These are phyloP conservation scores for Leucocoprinus sp. DNA, from an alignment of 768 basidiomycete genomes.

Conservation along the genomic window DNA sequence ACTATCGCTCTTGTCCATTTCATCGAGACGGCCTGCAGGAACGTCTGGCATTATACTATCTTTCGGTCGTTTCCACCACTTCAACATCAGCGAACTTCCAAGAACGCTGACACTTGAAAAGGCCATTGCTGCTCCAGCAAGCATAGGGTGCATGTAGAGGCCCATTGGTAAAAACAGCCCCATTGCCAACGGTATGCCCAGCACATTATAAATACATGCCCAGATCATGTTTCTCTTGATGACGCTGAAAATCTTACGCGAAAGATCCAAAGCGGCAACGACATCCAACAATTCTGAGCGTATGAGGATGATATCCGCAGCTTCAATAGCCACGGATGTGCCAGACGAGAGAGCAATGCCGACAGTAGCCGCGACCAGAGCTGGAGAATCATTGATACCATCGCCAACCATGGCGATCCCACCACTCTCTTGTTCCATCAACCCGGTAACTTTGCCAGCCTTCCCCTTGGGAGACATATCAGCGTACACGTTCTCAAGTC, in stretches of 20 bases:
- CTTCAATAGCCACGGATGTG: slow-evolving; percentile 95
- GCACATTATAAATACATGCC: slow-evolving; percentile 91
- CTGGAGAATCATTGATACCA: slow-evolving; percentile 98
- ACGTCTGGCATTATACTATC: slow-evolving; percentile 66
- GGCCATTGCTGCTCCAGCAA: slow-evolving; percentile 98
- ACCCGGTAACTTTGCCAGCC: slow-evolving; percentile 71
- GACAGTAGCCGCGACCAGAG: slow-evolving; percentile 90
- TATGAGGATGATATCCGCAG: slow-evolving; percentile 97
- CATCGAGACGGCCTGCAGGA: slow-evolving; percentile 20
- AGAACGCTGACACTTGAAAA: slow-evolving; percentile 96
- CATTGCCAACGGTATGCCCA: slow-evolving; percentile 97
- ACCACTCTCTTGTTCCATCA: slow-evolving; percentile 61
- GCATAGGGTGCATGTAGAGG: slow-evolving; percentile 93
- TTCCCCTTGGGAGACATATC: slow-evolving; percentile 96
- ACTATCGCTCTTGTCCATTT: slow-evolving; percentile 32
- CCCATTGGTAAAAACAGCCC: slow-evolving; percentile 90
- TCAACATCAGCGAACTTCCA: slow-evolving; percentile 77
- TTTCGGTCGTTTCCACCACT: slow-evolving; percentile 71
- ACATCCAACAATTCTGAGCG: slow-evolving; percentile 95
- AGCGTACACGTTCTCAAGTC: slow-evolving; percentile 77
- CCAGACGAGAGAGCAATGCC: slow-evolving; percentile 96
- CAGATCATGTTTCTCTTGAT: slow-evolving; percentile 92
- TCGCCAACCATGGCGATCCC: slow-evolving; percentile 98
- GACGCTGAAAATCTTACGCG: slow-evolving; percentile 78
- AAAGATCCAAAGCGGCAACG: slow-evolving; percentile 91